Conservation (phyloP, 345 rosid genomes). For the Adansonia digitata region DNA sequence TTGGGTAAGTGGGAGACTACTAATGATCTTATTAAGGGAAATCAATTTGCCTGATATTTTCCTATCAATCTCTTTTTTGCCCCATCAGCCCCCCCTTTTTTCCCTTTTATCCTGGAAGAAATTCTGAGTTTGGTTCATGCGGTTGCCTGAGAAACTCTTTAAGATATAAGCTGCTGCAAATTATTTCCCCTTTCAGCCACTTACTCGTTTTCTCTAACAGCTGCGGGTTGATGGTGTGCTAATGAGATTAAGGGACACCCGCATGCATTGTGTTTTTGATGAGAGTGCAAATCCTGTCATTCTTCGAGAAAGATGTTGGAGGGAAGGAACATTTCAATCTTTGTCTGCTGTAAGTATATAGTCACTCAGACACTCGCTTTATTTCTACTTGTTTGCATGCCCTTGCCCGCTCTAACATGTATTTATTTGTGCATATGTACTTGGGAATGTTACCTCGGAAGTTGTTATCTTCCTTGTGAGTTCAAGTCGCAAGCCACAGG, state of each 20-base stretch:
- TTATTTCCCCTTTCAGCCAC: conserved; percentile 4
- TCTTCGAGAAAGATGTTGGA: conserved; percentile 91
- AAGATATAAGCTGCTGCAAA: background rate
- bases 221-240: conserved; percentile 97
- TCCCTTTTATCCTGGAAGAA: background rate
- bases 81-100: background rate
- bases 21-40: background rate
- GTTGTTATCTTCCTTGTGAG: background rate
- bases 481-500: background rate
- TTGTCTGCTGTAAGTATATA: conserved; percentile 61
- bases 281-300: conserved; percentile 42
- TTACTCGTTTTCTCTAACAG: conserved; percentile 33
- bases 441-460: background rate
- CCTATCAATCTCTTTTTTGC: background rate
- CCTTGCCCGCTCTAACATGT: background rate
- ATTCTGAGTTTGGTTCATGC: background rate
- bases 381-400: background rate
- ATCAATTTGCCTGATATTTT: background rate
- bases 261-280: conserved; percentile 66
- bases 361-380: background rate
- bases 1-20: conserved; percentile 67
- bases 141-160: background rate
- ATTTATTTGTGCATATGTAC: background rate
- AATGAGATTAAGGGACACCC: conserved; percentile 93
- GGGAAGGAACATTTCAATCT: conserved; percentile 74